These are phyloP conservation scores for Phycomyces blakesleeanus DNA, from an alignment of 192 early-diverging fungal genomes.

Conservation along the genomic window DNA sequence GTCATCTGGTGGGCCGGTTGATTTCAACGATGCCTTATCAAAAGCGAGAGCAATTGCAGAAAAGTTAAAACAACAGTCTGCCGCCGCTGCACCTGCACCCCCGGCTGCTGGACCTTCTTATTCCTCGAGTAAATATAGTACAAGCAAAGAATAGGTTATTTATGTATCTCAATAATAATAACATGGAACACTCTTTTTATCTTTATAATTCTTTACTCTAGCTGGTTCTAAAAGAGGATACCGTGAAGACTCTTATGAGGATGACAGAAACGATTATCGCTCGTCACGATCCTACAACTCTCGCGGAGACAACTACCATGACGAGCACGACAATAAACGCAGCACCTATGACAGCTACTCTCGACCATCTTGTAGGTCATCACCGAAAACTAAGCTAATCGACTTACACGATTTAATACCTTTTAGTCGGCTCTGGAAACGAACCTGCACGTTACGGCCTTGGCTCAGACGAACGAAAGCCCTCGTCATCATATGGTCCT, in stretches of 20 bases:
- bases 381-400: no score
- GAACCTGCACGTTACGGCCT: conserved; percentile 24
- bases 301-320: conserved; percentile 20
- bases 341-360: conserved; percentile 38
- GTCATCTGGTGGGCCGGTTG: conserved; percentile 38
- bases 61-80: conserved; percentile 48
- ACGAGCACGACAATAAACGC: conserved; percentile 31
- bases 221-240: conserved; percentile 26
- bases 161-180: background rate
- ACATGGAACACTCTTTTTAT: background rate
- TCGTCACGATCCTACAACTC: conserved; percentile 21
- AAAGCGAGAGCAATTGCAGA: conserved; percentile 80
- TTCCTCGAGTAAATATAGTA: conserved; percentile 1
- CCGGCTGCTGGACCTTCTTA: conserved; percentile 5
- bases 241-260: conserved; percentile 26
- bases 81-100: conserved; percentile 18
- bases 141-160: background rate
- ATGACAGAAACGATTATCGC: conserved; percentile 11
- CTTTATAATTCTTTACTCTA: conserved; percentile 25
- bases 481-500: conserved; percentile 18
- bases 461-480: conserved; percentile 35
- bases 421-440: conserved; percentile 10
- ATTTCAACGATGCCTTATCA: conserved; percentile 64
- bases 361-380: conserved; percentile 2
- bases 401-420: background rate